Percentiles rank a stretch among this genome's conserved stretches.
Conservation (phyloP, 441 rosid genomes). For the Brassica balearica region DNA sequence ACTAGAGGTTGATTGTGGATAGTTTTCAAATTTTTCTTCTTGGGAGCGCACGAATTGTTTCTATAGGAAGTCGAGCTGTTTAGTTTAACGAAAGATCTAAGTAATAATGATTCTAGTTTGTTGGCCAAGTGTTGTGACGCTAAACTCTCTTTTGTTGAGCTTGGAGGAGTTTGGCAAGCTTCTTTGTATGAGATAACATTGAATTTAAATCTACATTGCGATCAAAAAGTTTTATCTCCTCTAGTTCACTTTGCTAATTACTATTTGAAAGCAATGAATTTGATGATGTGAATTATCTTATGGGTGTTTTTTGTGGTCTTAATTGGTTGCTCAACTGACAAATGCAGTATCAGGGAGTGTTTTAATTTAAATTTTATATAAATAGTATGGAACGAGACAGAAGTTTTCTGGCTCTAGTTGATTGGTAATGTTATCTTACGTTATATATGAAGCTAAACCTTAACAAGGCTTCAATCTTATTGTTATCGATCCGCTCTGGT, state of each 20-base stretch:
- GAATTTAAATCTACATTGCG: conserved; percentile 43
- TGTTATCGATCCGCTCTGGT: conserved; percentile 83
- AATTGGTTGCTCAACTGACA: conserved; percentile 36
- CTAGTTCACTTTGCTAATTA: not conserved
- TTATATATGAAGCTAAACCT: conserved; percentile 59
- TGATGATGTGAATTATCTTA: conserved; percentile 8
- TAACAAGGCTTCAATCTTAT: conserved; percentile 71
- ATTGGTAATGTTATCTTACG: conserved; percentile 15
- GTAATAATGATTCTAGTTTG: conserved; percentile 36
- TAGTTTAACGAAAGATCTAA: conserved; percentile 49
- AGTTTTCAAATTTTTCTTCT: conserved; percentile 36
- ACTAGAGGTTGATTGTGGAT: conserved; percentile 14
- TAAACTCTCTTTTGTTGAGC: conserved; percentile 60
- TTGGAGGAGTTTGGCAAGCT: conserved; percentile 86
- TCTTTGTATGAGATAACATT: conserved; percentile 74
- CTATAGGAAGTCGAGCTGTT: conserved; percentile 55
- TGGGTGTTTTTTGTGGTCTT: conserved; percentile 17
- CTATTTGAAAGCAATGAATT: not conserved
- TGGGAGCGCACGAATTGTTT: conserved; percentile 60
- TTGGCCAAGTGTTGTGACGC: conserved; percentile 36
- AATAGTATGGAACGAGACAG: conserved; percentile 57
- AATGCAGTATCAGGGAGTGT: conserved; percentile 44
- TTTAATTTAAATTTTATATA: conserved; percentile 49
- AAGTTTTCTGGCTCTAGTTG: not conserved
- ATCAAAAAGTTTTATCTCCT: conserved; percentile 43